These are phyloP conservation scores for Lepiota venenata DNA, from an alignment of 768 basidiomycete genomes.

Conservation along the genomic window DNA sequence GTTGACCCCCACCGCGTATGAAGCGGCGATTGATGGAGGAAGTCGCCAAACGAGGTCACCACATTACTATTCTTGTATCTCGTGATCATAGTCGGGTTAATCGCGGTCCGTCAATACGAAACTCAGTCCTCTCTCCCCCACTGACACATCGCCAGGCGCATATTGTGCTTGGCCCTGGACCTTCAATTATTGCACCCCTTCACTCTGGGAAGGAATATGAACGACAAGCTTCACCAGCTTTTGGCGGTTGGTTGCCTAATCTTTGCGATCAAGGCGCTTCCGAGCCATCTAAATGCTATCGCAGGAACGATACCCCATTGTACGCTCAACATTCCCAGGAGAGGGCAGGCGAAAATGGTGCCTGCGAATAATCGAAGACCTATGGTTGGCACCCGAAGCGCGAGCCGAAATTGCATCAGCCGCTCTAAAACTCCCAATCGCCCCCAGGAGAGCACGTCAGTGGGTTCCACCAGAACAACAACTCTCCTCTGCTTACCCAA, in stretches of 20 bases:
- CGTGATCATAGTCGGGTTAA: slow-evolving; percentile 4
- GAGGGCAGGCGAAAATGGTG: slow-evolving; percentile 58
- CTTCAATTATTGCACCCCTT: not conserved
- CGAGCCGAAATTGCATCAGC: slow-evolving; percentile 12
- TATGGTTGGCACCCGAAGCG: slow-evolving; percentile 35
- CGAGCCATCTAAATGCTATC: not conserved
- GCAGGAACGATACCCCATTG: slow-evolving; percentile 34
- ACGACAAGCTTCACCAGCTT: not conserved
- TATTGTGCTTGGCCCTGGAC: not conserved
- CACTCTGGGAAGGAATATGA: slow-evolving; percentile 4
- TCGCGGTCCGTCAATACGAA: slow-evolving; percentile 1
- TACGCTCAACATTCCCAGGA: slow-evolving; percentile 42
- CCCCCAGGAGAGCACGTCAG: slow-evolving; percentile 6
- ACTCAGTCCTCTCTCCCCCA: not conserved
- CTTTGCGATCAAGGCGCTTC: not conserved
- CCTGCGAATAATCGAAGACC: slow-evolving; percentile 46
- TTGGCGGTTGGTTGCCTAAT: not conserved
- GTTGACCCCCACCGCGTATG: not conserved
- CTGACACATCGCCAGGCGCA: not conserved
- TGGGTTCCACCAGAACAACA: not conserved
- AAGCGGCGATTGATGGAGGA: not conserved
- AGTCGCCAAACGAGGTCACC: not conserved
- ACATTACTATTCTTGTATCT: slow-evolving; percentile 1
- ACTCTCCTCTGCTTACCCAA: not conserved
- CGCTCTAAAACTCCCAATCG: slow-evolving; percentile 10